Base-by-base conservation (phyloP, 2,329 filamentous ascomycete genomes). In the Talaromyces albobiverticillius region DNA sequence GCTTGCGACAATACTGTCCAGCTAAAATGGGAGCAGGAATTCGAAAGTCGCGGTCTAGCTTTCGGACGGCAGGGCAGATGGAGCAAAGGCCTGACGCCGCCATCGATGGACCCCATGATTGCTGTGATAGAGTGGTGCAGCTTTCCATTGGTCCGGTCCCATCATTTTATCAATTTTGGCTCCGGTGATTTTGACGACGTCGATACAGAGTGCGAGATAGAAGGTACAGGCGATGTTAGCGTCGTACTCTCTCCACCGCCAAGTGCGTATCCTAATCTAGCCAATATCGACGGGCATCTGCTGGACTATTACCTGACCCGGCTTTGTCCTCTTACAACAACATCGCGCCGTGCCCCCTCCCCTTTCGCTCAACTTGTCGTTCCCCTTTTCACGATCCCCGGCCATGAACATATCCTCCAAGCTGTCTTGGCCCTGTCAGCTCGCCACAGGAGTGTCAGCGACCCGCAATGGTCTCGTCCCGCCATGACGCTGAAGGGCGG, bases 61-160 rank as follows among this genome's bases (percentile, higher is more conserved):
- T 76, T 76, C 61, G 74, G 74, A 4, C 64, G 73, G 49, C 62
- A 71, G 22, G 73, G 74, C 32, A 67, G 74, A 32, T 75, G 74
- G 73, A 71, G 61, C 53, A 71, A 71, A 56, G 51, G 57, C 38
- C 59, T 48, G 26, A 57, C 38, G 34, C 58, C 25, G 56, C 57
- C 59, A 64, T 47, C 53, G 50, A n/a, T n/a, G n/a, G n/a, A n/a
- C n/a, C n/a, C n/a, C n/a, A n/a, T n/a, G 31, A 52, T 54, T 10
- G n/a, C 43, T 49, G 31, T 10, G 50, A 14, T 41, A 56, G 8
- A 55, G 50, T 38, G 29, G 32, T 51, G 54, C 10, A 54, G 55
- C 11, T 53, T 54, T 11, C 57, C 58, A 34, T 55, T 55, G 29
- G 36, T 53, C 5, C 20, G 23, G 29, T 26, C 11, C 4, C 22